phyloP scores from a whole-genome alignment of 352 stramenopile genomes.

The Phytophthora brassicae region DNA sequence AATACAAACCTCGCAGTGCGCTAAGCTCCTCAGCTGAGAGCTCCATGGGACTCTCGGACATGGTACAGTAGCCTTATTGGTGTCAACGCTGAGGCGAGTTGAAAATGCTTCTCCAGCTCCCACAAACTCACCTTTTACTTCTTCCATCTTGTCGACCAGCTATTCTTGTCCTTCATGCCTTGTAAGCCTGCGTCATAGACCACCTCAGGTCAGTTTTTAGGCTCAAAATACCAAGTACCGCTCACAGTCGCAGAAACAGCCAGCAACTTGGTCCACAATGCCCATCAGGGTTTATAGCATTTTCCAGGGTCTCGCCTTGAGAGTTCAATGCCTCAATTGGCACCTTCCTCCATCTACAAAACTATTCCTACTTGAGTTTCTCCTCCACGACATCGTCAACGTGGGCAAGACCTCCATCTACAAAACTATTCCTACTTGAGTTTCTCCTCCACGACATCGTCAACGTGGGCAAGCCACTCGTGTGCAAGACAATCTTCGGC shows the following conservation, averaged over 20 bases:
- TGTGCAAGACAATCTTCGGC: constrained; percentile 94
- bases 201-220: constrained; percentile 12
- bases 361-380: constrained; percentile 21
- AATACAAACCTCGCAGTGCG: constrained; percentile 57
- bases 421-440: constrained; percentile 26
- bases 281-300: constrained; percentile 17
- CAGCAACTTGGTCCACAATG: constrained; percentile 5
- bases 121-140: background rate
- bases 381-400: constrained; percentile 20
- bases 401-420: constrained; percentile 51
- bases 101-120: background rate
- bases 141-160: constrained; percentile 13
- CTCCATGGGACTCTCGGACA: constrained; percentile 35
- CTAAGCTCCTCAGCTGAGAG: constrained; percentile 75
- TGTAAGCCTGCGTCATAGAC: background rate
- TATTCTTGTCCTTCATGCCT: constrained; percentile 25
- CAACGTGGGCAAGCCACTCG: constrained; percentile 87
- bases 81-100: background rate
- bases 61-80: constrained; percentile 18
- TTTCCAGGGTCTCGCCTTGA: constrained; percentile 11
- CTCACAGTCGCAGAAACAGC: constrained; percentile 9
- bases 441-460: constrained; percentile 16
- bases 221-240: constrained; percentile 23
- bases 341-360: constrained; percentile 35
- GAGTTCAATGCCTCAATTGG: background rate